Evolutionary conservation across 169 alveolate species (phyloP).

Genomic region (Eimeria sp.): DNA sequence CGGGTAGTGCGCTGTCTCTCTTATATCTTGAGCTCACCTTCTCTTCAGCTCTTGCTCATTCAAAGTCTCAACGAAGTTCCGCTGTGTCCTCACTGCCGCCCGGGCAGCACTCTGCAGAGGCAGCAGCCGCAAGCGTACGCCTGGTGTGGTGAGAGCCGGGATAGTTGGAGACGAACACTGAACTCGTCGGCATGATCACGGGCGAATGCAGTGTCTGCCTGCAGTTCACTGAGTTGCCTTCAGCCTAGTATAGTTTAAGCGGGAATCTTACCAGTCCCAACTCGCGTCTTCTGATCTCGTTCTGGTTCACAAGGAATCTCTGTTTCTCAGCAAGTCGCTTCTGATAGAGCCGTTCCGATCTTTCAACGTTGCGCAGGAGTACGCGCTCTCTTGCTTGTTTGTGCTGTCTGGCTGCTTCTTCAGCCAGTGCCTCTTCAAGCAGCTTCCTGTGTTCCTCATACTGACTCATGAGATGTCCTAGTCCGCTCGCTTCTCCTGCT

Average conservation of each 20-base stretch:
- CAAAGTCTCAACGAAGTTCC: constrained; percentile 42
- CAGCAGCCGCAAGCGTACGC: neutral
- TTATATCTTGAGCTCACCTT: neutral
- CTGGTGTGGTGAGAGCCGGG: neutral
- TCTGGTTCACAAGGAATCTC: constrained; percentile 58
- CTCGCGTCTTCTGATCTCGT: constrained; percentile 50
- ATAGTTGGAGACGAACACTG: no score
- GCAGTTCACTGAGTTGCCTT: neutral
- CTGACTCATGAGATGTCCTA: constrained; percentile 43
- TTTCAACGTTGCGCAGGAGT: constrained; percentile 36
- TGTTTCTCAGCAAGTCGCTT: constrained; percentile 58
- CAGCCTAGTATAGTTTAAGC: neutral
- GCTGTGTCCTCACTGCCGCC: constrained; percentile 32
- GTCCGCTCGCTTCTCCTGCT: constrained; percentile 19
- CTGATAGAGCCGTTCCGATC: constrained; percentile 23
- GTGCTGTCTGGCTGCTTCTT: constrained; percentile 53
- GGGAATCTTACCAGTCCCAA: constrained; percentile 38
- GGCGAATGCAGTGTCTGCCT: neutral
- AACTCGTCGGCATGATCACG: neutral
- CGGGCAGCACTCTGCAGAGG: constrained; percentile 37
- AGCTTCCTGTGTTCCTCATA: constrained; percentile 29
- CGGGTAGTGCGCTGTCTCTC: neutral
- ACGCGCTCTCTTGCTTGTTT: constrained; percentile 1
- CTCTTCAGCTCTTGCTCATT: constrained; percentile 42
- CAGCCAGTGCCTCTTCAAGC: constrained; percentile 56